phyloP scores from a whole-genome alignment of 352 stramenopile genomes.

The Phytophthora boehmeriae region DNA sequence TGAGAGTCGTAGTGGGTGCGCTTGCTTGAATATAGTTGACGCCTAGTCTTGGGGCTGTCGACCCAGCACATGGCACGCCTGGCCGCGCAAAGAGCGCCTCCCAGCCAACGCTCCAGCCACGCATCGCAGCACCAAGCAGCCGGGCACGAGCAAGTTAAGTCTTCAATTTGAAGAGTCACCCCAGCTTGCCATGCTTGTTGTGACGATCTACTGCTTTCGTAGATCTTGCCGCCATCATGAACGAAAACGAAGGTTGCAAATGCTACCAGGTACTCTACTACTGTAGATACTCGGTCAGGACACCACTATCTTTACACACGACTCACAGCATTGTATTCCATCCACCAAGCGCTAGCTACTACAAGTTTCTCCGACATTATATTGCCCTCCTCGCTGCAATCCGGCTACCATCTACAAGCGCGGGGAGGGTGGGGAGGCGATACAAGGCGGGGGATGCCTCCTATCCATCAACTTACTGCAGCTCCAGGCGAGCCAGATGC shows the following conservation, averaged over 20 bases:
- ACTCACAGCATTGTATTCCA: constrained; percentile 29
- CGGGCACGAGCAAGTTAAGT: not conserved
- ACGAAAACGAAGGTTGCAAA: no score
- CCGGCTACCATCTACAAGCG: constrained; percentile 34
- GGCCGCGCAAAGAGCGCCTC: constrained; percentile 33
- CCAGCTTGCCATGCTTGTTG: not conserved
- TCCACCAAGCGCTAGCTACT: constrained; percentile 15
- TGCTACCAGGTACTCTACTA: no score
- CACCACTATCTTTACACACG: constrained; percentile 19
- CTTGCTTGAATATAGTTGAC: constrained; percentile 69
- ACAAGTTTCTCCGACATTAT: constrained; percentile 19
- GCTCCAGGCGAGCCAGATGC: constrained; percentile 73
- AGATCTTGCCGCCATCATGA: not conserved
- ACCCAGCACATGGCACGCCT: not conserved
- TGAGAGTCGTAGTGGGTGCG: constrained; percentile 33
- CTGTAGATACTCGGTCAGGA: no score
- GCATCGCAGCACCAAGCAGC: constrained; percentile 1
- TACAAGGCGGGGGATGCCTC: constrained; percentile 1
- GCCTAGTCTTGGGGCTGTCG: constrained; percentile 39
- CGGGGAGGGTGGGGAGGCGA: constrained; percentile 1
- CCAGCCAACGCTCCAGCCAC: constrained; percentile 35
- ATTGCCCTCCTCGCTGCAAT: constrained; percentile 12
- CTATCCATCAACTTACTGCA: constrained; percentile 39
- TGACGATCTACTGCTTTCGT: no score
- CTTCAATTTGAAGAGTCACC: constrained; percentile 33